These are phyloP conservation scores for Boletellus deceptivus DNA, from an alignment of 1,284 basidiomycete species.

Conservation along the genomic window DNA sequence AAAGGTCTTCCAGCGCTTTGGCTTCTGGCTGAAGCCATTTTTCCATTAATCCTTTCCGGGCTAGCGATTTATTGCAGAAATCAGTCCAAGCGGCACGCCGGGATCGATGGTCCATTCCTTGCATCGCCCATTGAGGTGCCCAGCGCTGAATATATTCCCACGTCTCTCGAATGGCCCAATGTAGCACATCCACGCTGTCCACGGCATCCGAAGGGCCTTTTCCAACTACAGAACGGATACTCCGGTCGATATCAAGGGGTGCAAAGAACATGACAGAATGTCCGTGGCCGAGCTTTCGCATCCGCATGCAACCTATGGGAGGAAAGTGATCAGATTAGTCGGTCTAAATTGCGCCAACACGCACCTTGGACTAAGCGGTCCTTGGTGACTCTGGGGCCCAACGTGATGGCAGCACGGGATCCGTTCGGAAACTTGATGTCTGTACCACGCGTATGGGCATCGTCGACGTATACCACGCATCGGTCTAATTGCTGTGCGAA, in stretches of 20 bases:
- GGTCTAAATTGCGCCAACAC: background rate
- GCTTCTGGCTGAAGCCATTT: conserved; percentile 43
- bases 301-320: conserved; percentile 45
- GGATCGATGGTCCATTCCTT: conserved; percentile 43
- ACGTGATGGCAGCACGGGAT: conserved; percentile 50
- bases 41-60: conserved; percentile 17
- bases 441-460: conserved; percentile 44
- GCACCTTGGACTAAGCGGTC: conserved; percentile 54
- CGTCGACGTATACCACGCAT: conserved; percentile 55
- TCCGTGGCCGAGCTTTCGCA: conserved; percentile 49
- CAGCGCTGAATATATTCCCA: conserved; percentile 42
- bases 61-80: conserved; percentile 11
- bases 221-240: conserved; percentile 34
- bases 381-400: conserved; percentile 54
- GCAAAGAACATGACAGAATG: conserved; percentile 53
- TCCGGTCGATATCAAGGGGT: conserved; percentile 43
- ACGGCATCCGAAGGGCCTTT: conserved; percentile 14
- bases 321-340: background rate
- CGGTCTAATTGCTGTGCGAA: conserved; percentile 43
- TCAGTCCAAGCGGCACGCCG: conserved; percentile 35
- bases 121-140: conserved; percentile 46
- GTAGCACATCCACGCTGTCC: conserved; percentile 37
- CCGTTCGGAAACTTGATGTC: conserved; percentile 43
- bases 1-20: conserved; percentile 38
- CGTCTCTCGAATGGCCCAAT: conserved; percentile 47